Base-by-base conservation (phyloP, 495 filamentous ascomycete species). In the Paragyromitra xinjiangensis region DNA sequence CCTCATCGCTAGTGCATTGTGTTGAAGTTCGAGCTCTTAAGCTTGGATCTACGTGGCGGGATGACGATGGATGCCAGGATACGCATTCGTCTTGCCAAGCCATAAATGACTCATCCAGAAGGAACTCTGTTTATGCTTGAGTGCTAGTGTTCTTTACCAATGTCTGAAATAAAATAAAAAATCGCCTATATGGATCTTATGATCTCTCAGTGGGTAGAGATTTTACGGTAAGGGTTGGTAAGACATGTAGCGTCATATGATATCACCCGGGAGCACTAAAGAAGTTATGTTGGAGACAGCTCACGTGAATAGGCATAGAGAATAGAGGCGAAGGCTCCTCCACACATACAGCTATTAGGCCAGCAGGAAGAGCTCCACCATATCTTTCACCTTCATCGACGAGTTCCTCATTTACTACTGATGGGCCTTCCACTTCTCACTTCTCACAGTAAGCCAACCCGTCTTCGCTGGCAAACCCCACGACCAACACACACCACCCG, bases 1-100 rank as follows among this genome's bases (percentile, higher is more conserved):
- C 70, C 75, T 75, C 75, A 77, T 77, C 69, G 59, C 26, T 78
- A 78, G 55, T 67, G 73, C 75, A 78, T 80, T 29, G 62, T 80
- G 62, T 72, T 66, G 62, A 48, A 29, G 55, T 78, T 65, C 29
- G 42, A 61, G 53, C 51, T 68, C 26, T 62, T 24, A n/a, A n/a
- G 14, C 44, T 48, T 48, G 29, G 53, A 14, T 48, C 29, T 14
- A 11, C 48, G 70, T 62, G 11, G 61, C 66, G 50, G 51, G 39
- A 73, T 45, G 67, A 65, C 44, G 74, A 64, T 58, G 58, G 64
- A 51, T 16, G 34, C 53, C 24, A 69, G 59, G 61, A 39, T 53
- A 63, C 22, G 42, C 37, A 50, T 71, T 59, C 48, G 50, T n/a
- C 26, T 16, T 40, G 74, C 69, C 74, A 77, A 77, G 74, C 44